Base-by-base conservation (phyloP, 1,284 basidiomycete genomes). In the Moesziomyces parantarcticus region DNA sequence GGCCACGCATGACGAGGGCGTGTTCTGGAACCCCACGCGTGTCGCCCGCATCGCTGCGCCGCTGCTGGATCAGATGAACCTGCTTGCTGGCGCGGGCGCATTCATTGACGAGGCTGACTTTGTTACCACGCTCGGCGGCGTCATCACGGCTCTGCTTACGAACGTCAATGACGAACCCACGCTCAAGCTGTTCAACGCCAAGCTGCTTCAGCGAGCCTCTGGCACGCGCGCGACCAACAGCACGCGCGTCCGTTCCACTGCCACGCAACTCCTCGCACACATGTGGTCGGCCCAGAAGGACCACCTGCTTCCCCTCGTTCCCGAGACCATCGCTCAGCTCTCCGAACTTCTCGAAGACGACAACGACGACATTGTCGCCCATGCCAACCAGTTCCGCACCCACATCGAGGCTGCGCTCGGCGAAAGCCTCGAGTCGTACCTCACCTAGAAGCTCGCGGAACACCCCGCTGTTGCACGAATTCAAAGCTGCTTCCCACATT, bases 11-110 rank as follows among this genome's bases (percentile, higher is more conserved):
- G 95, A 98, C 80, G 92, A 97, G 74, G 91, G 90, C 76, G 88
- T 92, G 20, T 97, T 92, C 87, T 97, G 94, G 95, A 90, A 92
- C 23, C 90, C 93, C 62, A 89, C 92, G 70, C 90, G 90, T 60
- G 84, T 93, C 21, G 87, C 89, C 20, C 88, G 89, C 69, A 84
- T 93, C 16, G 83, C 89, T 1, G 83, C 87, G 1, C 85, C 88
- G 0, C 81, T 94, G 23, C 86, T 92, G 20, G 85, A 87, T 23
- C 93, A 95, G 84, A 85, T 92, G 51, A 50, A 50, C 32, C 29
- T 64, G 32, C 54, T 63, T 41, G 56, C 34, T 44, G 6, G 42
- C 36, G 49, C 54, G 25, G n/a, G 21, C 7, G 46, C 44, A 10
- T 55, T 59, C 18, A 34, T 65, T 8, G 47, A 58, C 1, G 23